Base-by-base conservation (phyloP, 1,139 yeast genomes). In the Saccharomycopsis phalli region DNA sequence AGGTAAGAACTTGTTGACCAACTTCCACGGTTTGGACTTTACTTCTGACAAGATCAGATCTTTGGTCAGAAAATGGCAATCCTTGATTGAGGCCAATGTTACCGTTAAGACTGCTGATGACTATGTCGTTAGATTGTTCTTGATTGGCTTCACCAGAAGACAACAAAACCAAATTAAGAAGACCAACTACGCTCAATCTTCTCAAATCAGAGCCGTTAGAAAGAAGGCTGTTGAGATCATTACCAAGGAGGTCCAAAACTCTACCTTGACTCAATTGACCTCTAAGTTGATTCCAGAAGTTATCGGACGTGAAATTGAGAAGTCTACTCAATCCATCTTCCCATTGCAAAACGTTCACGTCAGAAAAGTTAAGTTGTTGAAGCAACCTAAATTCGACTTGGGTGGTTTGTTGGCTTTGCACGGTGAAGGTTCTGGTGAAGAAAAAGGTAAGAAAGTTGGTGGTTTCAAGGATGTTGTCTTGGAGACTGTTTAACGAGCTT, bases 1-100 rank as follows among this genome's bases (percentile, higher is more conserved):
- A 71, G 94, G 94, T 68, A 80, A 81, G 75, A 81, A 81, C 77
- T 73, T 82, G 63, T 74, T 83, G 65, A 83, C 94, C 73, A 83
- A 83, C 86, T 83, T 83, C 86, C 94, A 83, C 76, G 94, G 94
- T 61, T 69, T 82, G 70, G 87, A 81, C 72, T 81, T 82, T 76
- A 82, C 94, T 60, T 75, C 87, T 53, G 94, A 83, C 74, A 83
- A 82, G 75, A 71, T 82, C 63, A 79, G 88, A 70, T 82, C 94
- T 48, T 75, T 82, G 66, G 94, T 83, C 50, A 81, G 94, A 76
- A 83, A 83, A 70, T 83, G 94, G 94, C 94, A 83, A 71, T 75
- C 93, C 54, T 72, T 83, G 68, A 84, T 83, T 56, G 94, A 83
- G 74, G 86, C 88, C 60, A 79, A 81, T 66, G 91, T 82, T 57